Base-by-base conservation (phyloP, 2,329 filamentous ascomycete genomes). In the Corinectria fuckeliana region DNA sequence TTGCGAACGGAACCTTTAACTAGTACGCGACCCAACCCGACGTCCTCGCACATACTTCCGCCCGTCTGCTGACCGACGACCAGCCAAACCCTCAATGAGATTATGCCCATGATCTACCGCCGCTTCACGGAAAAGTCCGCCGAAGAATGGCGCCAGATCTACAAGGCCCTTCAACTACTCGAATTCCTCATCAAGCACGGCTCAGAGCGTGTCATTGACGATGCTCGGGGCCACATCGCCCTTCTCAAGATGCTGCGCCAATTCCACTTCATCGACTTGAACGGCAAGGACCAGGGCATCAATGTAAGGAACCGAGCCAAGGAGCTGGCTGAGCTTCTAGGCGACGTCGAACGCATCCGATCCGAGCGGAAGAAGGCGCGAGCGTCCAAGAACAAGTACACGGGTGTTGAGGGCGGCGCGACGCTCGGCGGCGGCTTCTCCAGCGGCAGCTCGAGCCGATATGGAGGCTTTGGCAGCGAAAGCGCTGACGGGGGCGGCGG, bases 61-160 rank as follows among this genome's bases (percentile, higher is more conserved):
- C 28, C 61, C 47, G 53, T 38, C 48, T 54, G 47, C 59, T 72
- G 53, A 72, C 70, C 14, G 38, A 50, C 44, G 16, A 39, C 57
- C 74, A 97, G 94, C 76, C 93, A 97, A 87, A 87, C 93, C 51
- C 88, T 99, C 57, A 98, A 98, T 78, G 95, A 99, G 78, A 98
- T 99, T 75, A 99, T 99, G 95, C 95, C 95, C 67, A 95, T 99
- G 92, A 97, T 99, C 74, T 99, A 99, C 82, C 95, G 96, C 73
- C 91, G 95, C 66, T 99, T 99, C 78, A 99, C 95, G 61, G 95
- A 99, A 76, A 99, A 99, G 82, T 86, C 93, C 7, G 94, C 95
- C 56, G 95, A 99, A 76, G 95, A 99, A 80, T 99, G 95, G 95
- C 88, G 95, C 68, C 95, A 99, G 77, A 99, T 99, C 74, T 99